Evolutionary conservation across 192 early-diverging fungal species (phyloP).

Genomic region (Paraglomus brasilianum): DNA sequence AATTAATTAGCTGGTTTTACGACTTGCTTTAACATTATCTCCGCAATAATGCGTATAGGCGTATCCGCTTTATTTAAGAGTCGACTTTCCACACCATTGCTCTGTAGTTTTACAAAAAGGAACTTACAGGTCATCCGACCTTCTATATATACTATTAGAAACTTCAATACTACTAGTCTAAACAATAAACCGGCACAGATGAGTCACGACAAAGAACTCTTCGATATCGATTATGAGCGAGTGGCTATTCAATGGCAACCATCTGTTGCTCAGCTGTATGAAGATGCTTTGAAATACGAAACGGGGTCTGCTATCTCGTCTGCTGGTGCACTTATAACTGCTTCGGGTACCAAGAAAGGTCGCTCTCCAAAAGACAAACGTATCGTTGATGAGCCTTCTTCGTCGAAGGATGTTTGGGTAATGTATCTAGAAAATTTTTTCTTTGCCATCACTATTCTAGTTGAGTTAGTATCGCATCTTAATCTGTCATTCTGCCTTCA

Average conservation of each 20-base stretch:
- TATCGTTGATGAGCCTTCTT: constrained; percentile 87
- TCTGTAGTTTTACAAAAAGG: no score
- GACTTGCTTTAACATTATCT: no score
- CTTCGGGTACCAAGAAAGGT: constrained; percentile 90
- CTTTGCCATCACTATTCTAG: not conserved
- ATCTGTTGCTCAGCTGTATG: constrained; percentile 86
- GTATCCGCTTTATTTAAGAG: no score
- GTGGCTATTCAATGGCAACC: constrained; percentile 82
- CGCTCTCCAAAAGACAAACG: constrained; percentile 96
- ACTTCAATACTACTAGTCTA: no score
- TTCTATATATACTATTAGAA: no score
- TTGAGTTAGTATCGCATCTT: not conserved
- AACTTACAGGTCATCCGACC: no score
- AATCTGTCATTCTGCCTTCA: not conserved
- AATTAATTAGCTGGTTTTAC: no score
- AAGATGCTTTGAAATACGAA: constrained; percentile 86
- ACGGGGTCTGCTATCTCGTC: constrained; percentile 86
- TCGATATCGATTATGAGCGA: constrained; percentile 72
- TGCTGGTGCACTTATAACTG: constrained; percentile 86
- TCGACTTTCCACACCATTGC: no score
- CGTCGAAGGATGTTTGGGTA: constrained; percentile 86
- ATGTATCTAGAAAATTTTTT: constrained; percentile 9
- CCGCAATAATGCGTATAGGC: no score
- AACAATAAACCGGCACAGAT: no score
- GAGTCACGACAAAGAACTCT: no score